These are phyloP conservation scores for Chlorella sp. DNA, from an alignment of 139 green algal species.

Conservation along the genomic window DNA sequence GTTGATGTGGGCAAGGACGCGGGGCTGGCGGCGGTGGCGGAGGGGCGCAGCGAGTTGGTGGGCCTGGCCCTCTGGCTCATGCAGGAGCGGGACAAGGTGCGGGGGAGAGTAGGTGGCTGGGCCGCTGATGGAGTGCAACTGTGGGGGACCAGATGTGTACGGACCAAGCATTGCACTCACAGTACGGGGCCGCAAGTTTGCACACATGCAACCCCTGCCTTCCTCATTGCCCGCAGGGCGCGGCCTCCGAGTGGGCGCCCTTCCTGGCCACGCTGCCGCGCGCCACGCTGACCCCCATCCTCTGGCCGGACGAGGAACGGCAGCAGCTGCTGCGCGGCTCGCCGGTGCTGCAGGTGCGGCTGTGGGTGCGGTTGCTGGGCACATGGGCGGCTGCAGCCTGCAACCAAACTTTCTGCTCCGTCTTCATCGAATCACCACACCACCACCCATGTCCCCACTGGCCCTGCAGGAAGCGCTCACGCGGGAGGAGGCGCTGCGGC, in stretches of 20 bases:
- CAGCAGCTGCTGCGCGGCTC: conserved; percentile 64
- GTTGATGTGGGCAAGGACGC: conserved; percentile 79
- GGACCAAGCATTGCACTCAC: background rate
- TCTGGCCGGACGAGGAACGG: conserved; percentile 65
- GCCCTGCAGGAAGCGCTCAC: conserved; percentile 45
- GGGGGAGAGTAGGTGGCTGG: background rate
- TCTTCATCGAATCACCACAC: background rate
- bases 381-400: too few species aligned
- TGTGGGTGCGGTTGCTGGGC: background rate
- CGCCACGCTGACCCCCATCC: conserved; percentile 53
- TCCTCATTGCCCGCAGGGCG: conserved; percentile 27
- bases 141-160: background rate
- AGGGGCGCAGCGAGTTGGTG: conserved; percentile 77
- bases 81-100: conserved; percentile 67
- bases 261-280: conserved; percentile 49
- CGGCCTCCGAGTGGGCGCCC: conserved; percentile 20
- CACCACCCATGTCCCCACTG: background rate
- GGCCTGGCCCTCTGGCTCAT: conserved; percentile 90
- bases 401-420: too few species aligned
- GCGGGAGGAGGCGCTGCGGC: conserved; percentile 51
- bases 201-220: too few species aligned
- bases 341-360: conserved; percentile 40
- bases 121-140: background rate
- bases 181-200: too few species aligned
- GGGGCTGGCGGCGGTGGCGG: conserved; percentile 62